These are phyloP conservation scores for Truncatella angustata DNA, from an alignment of 2,329 filamentous ascomycete genomes.

Conservation along the genomic window DNA sequence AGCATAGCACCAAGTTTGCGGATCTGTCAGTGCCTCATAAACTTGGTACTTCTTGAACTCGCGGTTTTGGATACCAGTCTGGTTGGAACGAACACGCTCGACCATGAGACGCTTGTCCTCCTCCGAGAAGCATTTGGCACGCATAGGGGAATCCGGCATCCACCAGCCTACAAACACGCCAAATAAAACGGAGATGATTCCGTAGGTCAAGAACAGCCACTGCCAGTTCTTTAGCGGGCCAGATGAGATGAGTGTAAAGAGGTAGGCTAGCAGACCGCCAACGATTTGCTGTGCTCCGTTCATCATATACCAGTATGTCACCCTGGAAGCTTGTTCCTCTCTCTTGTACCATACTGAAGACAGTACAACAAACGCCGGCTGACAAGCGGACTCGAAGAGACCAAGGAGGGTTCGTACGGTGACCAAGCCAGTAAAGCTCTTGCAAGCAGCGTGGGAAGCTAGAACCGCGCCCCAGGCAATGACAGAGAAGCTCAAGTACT, in stretches of 20 bases:
- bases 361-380: constrained; percentile 66
- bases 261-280: constrained; percentile 68
- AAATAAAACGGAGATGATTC: constrained; percentile 60
- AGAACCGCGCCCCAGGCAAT: constrained; percentile 62
- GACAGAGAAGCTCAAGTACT: constrained; percentile 64
- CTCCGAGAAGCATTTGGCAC: constrained; percentile 66
- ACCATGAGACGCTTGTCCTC: constrained; percentile 64
- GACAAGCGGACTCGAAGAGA: constrained; percentile 68
- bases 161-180: constrained; percentile 62
- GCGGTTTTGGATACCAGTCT: constrained; percentile 60
- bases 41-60: constrained; percentile 45
- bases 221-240: constrained; percentile 64
- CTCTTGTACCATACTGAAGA: constrained; percentile 70
- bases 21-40: constrained; percentile 56
- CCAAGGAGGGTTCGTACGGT: constrained; percentile 64
- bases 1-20: constrained; percentile 64
- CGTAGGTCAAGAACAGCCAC: constrained; percentile 66
- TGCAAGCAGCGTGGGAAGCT: constrained; percentile 59
- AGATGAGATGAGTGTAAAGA: constrained; percentile 50
- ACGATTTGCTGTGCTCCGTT: constrained; percentile 73
- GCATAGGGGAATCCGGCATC: constrained; percentile 70
- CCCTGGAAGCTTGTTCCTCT: constrained; percentile 63
- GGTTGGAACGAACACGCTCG: constrained; percentile 58
- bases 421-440: constrained; percentile 59
- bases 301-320: constrained; percentile 78